Evolutionary conservation across 768 basidiomycete species (phyloP), one percentile per base, ranked within the genome.

Genomic region (Collybiopsis confluens): DNA sequence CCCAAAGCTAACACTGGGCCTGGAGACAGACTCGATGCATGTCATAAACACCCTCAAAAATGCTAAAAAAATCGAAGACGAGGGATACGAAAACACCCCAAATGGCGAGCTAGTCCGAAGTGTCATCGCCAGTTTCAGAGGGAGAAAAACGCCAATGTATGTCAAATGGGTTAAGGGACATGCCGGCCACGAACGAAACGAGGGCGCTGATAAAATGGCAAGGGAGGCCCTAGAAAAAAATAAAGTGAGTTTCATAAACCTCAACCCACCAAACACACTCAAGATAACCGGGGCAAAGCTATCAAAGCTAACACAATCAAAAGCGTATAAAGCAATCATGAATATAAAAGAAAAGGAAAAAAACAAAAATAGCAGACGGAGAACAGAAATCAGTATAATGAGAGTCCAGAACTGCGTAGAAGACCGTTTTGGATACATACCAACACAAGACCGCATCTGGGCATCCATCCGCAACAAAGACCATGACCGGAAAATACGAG

Each of bases 101-200:
- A 45, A 45, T n/a, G 11, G 4, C 2, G 2, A 23, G 5, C 15
- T 23, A 37, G 35, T 38, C 4, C 4, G 20, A 49, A 15, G 4
- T 9, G 15, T 28, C 2, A n/a, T 55, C 2, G 38, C 45, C 33
- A 50, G 46, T 16, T 42, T 68, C 1, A 13, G 59, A 28, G 2
- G 7, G 1, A 33, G 59, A 3, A 24, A 54, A 1, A 57, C 64
- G 2, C 33, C 35, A 2, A 67, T 66, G 1, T 1, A 8, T 9
- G 58, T 68, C n/a, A 24, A 57, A 41, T 67, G 67, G 66, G 47
- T 61, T 0, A 68, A 67, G 55, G 67, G 67, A 0, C 65, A 68
- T 33, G 16, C 45, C 1, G 57, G 56, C 0, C 27, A 33, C 9
- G 2, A 2, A 0, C 64, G 67, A 11, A 69, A 69, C 26, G 64